Evolutionary conservation across 2,329 filamentous ascomycete genomes (phyloP).

Genomic region (Cryphonectria naterciae): DNA sequence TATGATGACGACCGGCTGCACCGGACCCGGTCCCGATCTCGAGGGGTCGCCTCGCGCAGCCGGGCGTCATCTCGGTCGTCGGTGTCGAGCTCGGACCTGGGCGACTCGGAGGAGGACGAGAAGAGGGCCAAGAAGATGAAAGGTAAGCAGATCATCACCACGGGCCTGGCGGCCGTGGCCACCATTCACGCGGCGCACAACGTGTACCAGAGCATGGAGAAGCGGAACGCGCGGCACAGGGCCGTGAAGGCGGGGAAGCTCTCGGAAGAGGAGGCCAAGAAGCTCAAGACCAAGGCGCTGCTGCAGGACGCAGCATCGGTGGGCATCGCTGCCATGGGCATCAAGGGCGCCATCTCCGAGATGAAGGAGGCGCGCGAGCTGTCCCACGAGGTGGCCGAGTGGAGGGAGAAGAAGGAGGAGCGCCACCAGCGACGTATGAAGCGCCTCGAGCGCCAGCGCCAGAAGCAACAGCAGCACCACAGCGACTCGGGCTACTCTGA

Average conservation of each 20-base stretch:
- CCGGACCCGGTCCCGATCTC: slow-evolving; percentile 45
- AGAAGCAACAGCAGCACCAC: slow-evolving; percentile 19
- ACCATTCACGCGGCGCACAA: slow-evolving; percentile 64
- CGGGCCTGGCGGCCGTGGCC: slow-evolving; percentile 60
- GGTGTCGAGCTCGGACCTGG: slow-evolving; percentile 58
- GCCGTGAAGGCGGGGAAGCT: slow-evolving; percentile 59
- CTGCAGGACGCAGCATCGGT: slow-evolving; percentile 63
- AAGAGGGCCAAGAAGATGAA: slow-evolving; percentile 59
- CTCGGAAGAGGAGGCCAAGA: slow-evolving; percentile 55
- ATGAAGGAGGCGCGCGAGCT: slow-evolving; percentile 59
- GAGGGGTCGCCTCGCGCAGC: slow-evolving; percentile 38
- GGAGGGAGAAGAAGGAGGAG: slow-evolving; percentile 51
- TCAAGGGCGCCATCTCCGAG: slow-evolving; percentile 60
- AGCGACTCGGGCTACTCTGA: slow-evolving; percentile 29
- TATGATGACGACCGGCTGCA: slow-evolving; percentile 52
- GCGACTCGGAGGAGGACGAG: slow-evolving; percentile 61
- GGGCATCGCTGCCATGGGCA: slow-evolving; percentile 60
- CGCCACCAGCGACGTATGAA: slow-evolving; percentile 55
- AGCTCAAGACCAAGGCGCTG: slow-evolving; percentile 60
- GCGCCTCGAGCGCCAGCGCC: slow-evolving; percentile 31
- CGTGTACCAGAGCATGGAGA: slow-evolving; percentile 63
- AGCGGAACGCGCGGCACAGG: slow-evolving; percentile 55
- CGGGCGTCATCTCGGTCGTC: slow-evolving; percentile 47
- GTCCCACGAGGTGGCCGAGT: slow-evolving; percentile 53
- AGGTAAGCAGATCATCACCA: slow-evolving; percentile 65